phyloP scores from a whole-genome alignment of 768 basidiomycete species.

The Leccinum pellstonianum region DNA sequence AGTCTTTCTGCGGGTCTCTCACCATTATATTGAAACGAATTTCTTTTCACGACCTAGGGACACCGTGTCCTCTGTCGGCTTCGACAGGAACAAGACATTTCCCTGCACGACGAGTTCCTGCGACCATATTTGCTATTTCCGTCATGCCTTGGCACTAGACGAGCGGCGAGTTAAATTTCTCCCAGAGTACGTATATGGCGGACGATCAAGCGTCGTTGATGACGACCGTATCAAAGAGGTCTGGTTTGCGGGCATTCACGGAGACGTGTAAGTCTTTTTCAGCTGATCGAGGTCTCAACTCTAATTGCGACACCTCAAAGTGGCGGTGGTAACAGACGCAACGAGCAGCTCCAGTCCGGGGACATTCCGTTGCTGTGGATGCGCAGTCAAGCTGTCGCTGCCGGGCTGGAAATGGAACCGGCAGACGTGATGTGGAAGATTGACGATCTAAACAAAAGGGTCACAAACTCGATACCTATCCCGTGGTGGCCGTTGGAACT shows the following conservation, averaged over 20 bases:
- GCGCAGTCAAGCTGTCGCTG: constrained; percentile 30
- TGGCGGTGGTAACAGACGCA: constrained; percentile 30
- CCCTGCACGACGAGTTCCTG: constrained; percentile 32
- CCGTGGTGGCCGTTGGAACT: constrained; percentile 28
- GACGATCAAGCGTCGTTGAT: constrained; percentile 10
- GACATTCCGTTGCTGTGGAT: constrained; percentile 33
- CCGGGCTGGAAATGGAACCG: constrained; percentile 23
- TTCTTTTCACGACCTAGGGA: constrained; percentile 34
- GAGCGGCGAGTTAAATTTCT: constrained; percentile 48
- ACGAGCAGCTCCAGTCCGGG: constrained; percentile 28
- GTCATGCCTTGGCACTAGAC: constrained; percentile 48
- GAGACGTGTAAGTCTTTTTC: constrained; percentile 35
- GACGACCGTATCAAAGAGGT: constrained; percentile 38
- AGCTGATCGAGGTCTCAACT: not conserved
- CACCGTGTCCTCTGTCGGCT: constrained; percentile 46
- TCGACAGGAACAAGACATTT: constrained; percentile 30
- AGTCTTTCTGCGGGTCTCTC: constrained; percentile 1
- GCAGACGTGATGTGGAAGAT: constrained; percentile 30
- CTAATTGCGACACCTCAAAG: constrained; percentile 6
- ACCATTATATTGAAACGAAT: not conserved
- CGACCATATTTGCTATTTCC: constrained; percentile 41
- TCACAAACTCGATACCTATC: constrained; percentile 15
- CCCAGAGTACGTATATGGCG: constrained; percentile 41
- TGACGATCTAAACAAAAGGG: constrained; percentile 25
- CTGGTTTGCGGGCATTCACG: constrained; percentile 43